Percentiles rank a stretch among this genome's conserved stretches.
Evolutionary conservation across 2,329 filamentous ascomycete genomes (phyloP).

Genomic region (Venturia carpophila): DNA sequence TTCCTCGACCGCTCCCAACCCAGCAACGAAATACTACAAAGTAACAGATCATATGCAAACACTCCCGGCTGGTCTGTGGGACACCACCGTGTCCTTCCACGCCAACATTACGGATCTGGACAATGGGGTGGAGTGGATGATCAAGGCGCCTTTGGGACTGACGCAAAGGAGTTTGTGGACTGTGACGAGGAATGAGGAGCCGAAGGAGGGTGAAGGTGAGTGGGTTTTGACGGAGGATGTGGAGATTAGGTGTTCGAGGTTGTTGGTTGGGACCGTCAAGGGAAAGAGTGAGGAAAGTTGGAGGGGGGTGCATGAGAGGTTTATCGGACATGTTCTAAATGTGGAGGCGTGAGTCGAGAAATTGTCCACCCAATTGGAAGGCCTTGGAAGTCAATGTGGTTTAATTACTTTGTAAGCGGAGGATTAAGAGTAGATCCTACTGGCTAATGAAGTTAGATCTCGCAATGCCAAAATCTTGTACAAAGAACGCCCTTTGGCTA

Average conservation of each 20-base stretch:
- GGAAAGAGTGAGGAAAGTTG: slow-evolving; percentile 32
- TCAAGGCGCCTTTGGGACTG: slow-evolving; percentile 31
- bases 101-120: slow-evolving; percentile 29
- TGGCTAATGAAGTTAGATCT: not conserved
- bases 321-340: slow-evolving; percentile 21
- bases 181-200: slow-evolving; percentile 22
- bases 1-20: slow-evolving; percentile 24
- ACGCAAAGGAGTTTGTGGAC: slow-evolving; percentile 29
- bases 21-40: slow-evolving; percentile 30
- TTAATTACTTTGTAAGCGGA: not conserved
- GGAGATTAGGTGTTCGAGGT: slow-evolving; percentile 29
- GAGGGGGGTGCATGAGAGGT: slow-evolving; percentile 28
- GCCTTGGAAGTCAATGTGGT: not conserved
- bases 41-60: slow-evolving; percentile 33
- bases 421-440: not conserved
- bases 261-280: slow-evolving; percentile 31
- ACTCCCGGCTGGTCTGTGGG: slow-evolving; percentile 31
- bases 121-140: slow-evolving; percentile 30
- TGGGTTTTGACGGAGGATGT: slow-evolving; percentile 32
- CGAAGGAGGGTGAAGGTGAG: slow-evolving; percentile 22
- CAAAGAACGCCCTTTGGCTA: not conserved
- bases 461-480: not conserved
- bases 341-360: slow-evolving; percentile 9
- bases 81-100: slow-evolving; percentile 30
- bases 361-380: too few relatives aligned